These are phyloP conservation scores for Pyrenochaeta sp. DNA, from an alignment of 2,329 filamentous ascomycete species.

Conservation along the genomic window DNA sequence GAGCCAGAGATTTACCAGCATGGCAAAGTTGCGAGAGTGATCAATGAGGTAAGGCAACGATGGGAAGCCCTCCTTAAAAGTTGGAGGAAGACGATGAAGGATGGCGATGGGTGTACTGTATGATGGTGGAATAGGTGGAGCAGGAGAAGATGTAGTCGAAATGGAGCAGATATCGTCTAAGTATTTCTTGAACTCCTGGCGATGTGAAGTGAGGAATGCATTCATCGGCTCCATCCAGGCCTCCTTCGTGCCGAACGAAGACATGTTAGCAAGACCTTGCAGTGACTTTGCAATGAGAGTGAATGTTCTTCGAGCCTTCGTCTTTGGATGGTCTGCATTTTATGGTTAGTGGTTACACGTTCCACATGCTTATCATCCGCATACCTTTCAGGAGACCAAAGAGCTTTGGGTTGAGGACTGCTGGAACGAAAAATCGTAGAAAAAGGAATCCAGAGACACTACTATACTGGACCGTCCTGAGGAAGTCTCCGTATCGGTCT, in stretches of 20 bases:
- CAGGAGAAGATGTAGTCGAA: slow-evolving; percentile 68
- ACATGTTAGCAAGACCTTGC: slow-evolving; percentile 89
- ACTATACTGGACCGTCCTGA: slow-evolving; percentile 89
- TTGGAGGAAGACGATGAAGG: slow-evolving; percentile 78
- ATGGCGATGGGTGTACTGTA: slow-evolving; percentile 96
- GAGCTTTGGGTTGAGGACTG: slow-evolving; percentile 93
- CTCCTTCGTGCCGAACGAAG: slow-evolving; percentile 91
- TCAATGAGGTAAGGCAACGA: slow-evolving; percentile 94
- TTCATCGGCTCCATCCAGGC: slow-evolving; percentile 99
- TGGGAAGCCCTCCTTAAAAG: slow-evolving; percentile 89
- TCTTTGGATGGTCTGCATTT: slow-evolving; percentile 76
- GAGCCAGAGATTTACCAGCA: slow-evolving; percentile 82
- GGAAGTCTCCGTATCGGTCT: slow-evolving; percentile 91
- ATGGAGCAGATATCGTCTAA: slow-evolving; percentile 88
- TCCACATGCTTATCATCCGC: slow-evolving; percentile 9
- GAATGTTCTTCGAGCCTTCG: slow-evolving; percentile 83
- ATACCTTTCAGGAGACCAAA: slow-evolving; percentile 82
- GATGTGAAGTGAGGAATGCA: slow-evolving; percentile 77
- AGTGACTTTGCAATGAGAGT: slow-evolving; percentile 93
- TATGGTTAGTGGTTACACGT: slow-evolving; percentile 12
- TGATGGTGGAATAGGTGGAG: slow-evolving; percentile 74
- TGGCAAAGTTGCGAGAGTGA: slow-evolving; percentile 83
- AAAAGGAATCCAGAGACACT: slow-evolving; percentile 96
- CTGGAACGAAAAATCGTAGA: slow-evolving; percentile 92
- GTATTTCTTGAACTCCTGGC: slow-evolving; percentile 83